Conservation (phyloP, 768 basidiomycete genomes). For the Porpolomopsis calyptriformis region DNA sequence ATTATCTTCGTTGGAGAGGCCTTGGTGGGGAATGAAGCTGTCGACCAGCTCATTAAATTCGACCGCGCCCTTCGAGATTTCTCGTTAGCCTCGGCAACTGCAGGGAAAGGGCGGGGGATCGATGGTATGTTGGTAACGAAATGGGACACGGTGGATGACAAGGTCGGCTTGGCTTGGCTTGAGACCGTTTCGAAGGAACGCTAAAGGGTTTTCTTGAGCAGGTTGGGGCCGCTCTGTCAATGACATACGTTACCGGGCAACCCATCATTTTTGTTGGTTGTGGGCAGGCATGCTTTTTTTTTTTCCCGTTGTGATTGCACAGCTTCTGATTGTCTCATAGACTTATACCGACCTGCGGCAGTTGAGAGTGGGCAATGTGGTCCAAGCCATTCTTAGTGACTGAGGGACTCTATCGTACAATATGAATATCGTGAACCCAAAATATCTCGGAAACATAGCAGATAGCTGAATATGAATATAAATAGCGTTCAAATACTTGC, state of each 20-base stretch:
- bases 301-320: conserved; percentile 1
- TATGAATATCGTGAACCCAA: too few species aligned
- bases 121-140: conserved; percentile 98
- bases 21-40: conserved; percentile 95
- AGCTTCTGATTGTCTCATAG: conserved; percentile 27
- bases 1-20: conserved; percentile 98
- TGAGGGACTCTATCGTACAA: conserved; percentile 21
- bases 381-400: conserved; percentile 81
- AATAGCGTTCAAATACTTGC: too few species aligned
- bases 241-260: conserved; percentile 99
- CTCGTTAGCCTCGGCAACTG: conserved; percentile 59
- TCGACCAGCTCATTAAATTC: conserved; percentile 95
- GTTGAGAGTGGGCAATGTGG: conserved; percentile 83
- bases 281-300: conserved; percentile 60
- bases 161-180: conserved; percentile 39
- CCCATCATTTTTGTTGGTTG: conserved; percentile 98
- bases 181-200: neutral
- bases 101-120: conserved; percentile 76
- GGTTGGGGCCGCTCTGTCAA: conserved; percentile 97
- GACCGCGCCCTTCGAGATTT: conserved; percentile 91
- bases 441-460: too few species aligned
- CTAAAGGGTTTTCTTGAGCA: conserved; percentile 18
- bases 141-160: conserved; percentile 98
- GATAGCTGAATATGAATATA: too few species aligned
- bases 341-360: conserved; percentile 96